phyloP scores from a whole-genome alignment of 1,284 basidiomycete genomes.

The Inonotus obliquus region DNA sequence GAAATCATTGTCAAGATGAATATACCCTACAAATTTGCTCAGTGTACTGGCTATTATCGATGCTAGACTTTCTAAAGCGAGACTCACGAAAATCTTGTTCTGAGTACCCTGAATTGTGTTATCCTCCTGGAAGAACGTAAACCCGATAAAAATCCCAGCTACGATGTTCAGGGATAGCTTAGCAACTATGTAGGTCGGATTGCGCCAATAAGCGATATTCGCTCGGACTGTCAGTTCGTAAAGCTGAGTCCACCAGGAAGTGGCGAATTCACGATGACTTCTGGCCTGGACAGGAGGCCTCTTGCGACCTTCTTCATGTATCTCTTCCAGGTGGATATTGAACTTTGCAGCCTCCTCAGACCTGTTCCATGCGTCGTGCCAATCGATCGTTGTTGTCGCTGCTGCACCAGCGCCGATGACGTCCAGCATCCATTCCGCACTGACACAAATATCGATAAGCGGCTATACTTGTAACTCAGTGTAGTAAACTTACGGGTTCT shows the following conservation, averaged over 20 bases:
- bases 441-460: constrained; percentile 1
- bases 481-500: constrained; percentile 35
- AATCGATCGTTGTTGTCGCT: constrained; percentile 35
- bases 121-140: constrained; percentile 19
- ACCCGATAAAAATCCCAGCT: constrained; percentile 16
- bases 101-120: constrained; percentile 16
- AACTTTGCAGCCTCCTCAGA: constrained; percentile 30
- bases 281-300: constrained; percentile 32
- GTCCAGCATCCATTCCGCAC: constrained; percentile 61
- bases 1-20: constrained; percentile 44
- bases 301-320: constrained; percentile 35
- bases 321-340: constrained; percentile 29
- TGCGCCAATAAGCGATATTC: constrained; percentile 52
- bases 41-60: constrained; percentile 30
- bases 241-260: constrained; percentile 43
- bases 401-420: constrained; percentile 47
- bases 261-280: constrained; percentile 42
- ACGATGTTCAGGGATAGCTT: constrained; percentile 30
- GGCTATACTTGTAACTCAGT: not conserved
- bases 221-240: constrained; percentile 44
- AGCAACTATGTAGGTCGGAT: constrained; percentile 46
- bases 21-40: constrained; percentile 30
- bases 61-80: constrained; percentile 39
- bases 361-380: constrained; percentile 41
- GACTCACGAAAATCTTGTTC: constrained; percentile 19